These are phyloP conservation scores for Phytophthora syringae DNA, from an alignment of 352 stramenopile species.

Conservation along the genomic window DNA sequence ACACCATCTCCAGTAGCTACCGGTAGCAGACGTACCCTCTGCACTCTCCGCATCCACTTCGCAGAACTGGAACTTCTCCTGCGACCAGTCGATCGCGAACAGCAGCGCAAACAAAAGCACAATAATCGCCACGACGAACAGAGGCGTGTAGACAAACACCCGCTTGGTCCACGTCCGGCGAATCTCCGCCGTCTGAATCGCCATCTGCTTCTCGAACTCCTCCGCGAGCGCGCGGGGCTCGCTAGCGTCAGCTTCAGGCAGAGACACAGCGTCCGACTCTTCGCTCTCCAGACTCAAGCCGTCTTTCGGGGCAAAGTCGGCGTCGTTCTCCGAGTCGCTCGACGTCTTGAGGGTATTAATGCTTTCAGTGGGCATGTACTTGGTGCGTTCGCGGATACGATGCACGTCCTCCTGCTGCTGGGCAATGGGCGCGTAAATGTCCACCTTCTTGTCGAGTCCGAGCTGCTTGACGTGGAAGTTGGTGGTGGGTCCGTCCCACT, in stretches of 20 bases:
- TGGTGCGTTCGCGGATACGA: slow-evolving; percentile 59
- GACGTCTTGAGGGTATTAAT: slow-evolving; percentile 41
- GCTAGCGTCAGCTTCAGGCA: slow-evolving; percentile 54
- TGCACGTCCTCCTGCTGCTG: slow-evolving; percentile 74
- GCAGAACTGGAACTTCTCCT: slow-evolving; percentile 60
- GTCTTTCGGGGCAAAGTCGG: slow-evolving; percentile 57
- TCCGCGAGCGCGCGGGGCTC: slow-evolving; percentile 52
- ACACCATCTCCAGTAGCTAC: too few relatives aligned
- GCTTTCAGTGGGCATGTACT: slow-evolving; percentile 51
- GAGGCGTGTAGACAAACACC: slow-evolving; percentile 39
- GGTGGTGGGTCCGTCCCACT: slow-evolving; percentile 63
- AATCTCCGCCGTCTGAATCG: slow-evolving; percentile 27
- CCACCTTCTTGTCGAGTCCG: slow-evolving; percentile 77
- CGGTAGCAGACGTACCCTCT: slow-evolving; percentile 47
- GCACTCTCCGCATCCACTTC: slow-evolving; percentile 36
- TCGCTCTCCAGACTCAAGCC: slow-evolving; percentile 41
- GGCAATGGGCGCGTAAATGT: slow-evolving; percentile 77
- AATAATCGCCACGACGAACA: slow-evolving; percentile 45
- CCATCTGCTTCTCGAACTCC: slow-evolving; percentile 38
- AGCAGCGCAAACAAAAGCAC: slow-evolving; percentile 54
- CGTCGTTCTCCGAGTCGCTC: slow-evolving; percentile 67
- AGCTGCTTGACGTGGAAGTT: slow-evolving; percentile 86
- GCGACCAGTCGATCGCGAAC: slow-evolving; percentile 55
- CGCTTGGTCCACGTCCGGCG: slow-evolving; percentile 36
- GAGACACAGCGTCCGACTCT: slow-evolving; percentile 46